Conservation (phyloP, 257 asterid species). For the Nicotiana obtusifolia region DNA sequence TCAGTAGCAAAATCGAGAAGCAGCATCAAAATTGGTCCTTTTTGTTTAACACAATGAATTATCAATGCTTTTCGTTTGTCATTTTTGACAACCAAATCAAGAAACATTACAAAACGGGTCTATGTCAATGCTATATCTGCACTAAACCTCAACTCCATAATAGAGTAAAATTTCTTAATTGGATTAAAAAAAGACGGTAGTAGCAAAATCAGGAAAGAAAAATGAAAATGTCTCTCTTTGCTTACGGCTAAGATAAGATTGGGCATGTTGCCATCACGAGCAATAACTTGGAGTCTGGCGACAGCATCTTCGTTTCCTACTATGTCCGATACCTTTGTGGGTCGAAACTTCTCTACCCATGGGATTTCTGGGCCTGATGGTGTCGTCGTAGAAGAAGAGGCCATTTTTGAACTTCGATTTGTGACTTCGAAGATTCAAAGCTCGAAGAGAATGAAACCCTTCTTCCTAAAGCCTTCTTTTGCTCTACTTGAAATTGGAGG, state of each 20-base stretch:
- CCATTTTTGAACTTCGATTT: slow-evolving; percentile 31
- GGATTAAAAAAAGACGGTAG: not conserved
- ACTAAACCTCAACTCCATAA: not conserved
- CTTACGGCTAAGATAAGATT: slow-evolving; percentile 78
- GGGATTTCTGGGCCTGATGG: slow-evolving; percentile 65
- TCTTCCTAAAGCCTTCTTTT: not conserved
- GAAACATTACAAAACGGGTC: too few relatives aligned
- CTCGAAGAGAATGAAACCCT: not conserved
- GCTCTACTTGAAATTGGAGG: slow-evolving; percentile 12
- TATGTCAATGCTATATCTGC: not conserved
- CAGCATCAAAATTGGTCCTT: not conserved
- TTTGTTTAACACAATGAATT: too few relatives aligned
- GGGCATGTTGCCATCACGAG: slow-evolving; percentile 94
- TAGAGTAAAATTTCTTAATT: not conserved
- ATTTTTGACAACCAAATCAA: too few relatives aligned
- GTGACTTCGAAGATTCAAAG: not conserved
- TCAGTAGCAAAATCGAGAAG: not conserved
- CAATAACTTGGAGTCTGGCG: slow-evolving; percentile 83
- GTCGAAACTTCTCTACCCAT: slow-evolving; percentile 95
- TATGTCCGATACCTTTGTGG: slow-evolving; percentile 72
- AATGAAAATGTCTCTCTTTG: too few relatives aligned
- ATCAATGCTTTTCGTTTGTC: too few relatives aligned
- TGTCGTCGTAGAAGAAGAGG: slow-evolving; percentile 50
- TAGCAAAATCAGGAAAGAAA: not conserved
- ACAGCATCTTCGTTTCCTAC: slow-evolving; percentile 97